Conservation (phyloP, 1,284 basidiomycete genomes). For the Vanrija humicola region DNA sequence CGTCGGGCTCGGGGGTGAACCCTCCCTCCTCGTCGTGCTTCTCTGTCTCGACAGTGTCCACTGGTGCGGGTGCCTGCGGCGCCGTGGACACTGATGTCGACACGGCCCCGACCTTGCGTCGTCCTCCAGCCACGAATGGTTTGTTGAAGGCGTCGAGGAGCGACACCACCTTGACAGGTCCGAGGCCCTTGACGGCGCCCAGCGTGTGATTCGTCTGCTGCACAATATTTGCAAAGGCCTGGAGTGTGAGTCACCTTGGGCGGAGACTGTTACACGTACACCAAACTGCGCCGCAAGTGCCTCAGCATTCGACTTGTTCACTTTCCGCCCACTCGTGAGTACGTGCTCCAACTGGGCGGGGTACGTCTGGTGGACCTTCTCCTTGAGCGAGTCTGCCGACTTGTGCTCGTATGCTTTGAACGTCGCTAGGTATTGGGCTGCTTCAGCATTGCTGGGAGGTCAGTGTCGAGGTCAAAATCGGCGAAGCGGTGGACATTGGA, state of each 20-base stretch:
- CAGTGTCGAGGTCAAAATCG: too few relatives aligned
- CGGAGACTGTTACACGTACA: slow-evolving; percentile 55
- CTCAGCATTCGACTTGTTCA: slow-evolving; percentile 97
- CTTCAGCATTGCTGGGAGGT: slow-evolving; percentile 71
- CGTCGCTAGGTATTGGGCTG: slow-evolving; percentile 81
- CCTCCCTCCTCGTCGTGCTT: neutral
- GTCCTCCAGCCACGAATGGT: slow-evolving; percentile 47
- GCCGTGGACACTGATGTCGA: neutral
- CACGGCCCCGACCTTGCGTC: slow-evolving; percentile 6
- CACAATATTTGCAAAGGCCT: slow-evolving; percentile 78
- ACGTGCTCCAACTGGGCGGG: slow-evolving; percentile 74
- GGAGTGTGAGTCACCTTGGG: neutral
- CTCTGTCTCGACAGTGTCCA: neutral
- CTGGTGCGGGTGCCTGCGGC: neutral
- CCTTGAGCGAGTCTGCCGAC: slow-evolving; percentile 89
- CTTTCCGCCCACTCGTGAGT: slow-evolving; percentile 82
- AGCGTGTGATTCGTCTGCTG: slow-evolving; percentile 69
- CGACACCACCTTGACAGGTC: slow-evolving; percentile 82
- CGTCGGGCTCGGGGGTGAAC: neutral
- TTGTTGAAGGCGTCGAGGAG: slow-evolving; percentile 54
- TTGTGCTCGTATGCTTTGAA: slow-evolving; percentile 94
- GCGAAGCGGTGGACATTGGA: too few relatives aligned
- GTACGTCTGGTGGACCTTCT: slow-evolving; percentile 85
- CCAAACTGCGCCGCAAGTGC: slow-evolving; percentile 90
- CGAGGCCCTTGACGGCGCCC: slow-evolving; percentile 83